Evolutionary conservation across 2,329 filamentous ascomycete genomes (phyloP).

Genomic region (Neurospora sp.): DNA sequence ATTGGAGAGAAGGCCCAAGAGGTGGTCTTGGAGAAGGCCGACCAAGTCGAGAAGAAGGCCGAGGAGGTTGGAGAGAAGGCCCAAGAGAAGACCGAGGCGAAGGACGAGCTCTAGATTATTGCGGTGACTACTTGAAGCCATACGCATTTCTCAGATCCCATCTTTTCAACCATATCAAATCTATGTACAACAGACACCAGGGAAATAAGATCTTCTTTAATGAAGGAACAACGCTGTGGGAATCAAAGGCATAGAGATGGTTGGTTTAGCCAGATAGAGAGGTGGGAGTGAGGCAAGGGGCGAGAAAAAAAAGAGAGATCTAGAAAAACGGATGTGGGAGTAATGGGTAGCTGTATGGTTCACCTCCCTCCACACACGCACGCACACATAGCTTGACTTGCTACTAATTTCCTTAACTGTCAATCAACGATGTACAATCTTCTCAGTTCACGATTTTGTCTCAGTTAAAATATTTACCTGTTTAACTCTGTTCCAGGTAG

Average conservation of each 20-base stretch:
- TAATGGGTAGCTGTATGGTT: background rate
- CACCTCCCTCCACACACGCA: background rate
- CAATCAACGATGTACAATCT: background rate
- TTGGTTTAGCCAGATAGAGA: background rate
- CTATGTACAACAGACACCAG: background rate
- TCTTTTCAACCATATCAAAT: background rate
- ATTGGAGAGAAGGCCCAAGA: background rate
- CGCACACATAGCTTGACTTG: background rate
- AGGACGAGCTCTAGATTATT: background rate
- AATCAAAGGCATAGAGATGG: background rate
- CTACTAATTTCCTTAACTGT: background rate
- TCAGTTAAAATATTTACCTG: too few species aligned
- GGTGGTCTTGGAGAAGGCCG: background rate
- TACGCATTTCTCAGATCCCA: background rate
- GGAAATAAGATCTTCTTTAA: background rate
- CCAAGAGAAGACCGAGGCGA: background rate
- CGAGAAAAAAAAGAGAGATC: constrained; percentile 1
- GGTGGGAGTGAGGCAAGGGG: background rate
- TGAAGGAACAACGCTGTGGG: background rate
- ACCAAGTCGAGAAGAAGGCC: background rate
- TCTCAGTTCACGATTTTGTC: background rate
- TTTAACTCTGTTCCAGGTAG: too few species aligned
- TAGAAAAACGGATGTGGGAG: constrained; percentile 1
- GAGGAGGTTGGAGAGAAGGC: background rate
- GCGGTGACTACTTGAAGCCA: background rate